phyloP scores from a whole-genome alignment of 140 eudicot genomes.

The Artemisia princeps region DNA sequence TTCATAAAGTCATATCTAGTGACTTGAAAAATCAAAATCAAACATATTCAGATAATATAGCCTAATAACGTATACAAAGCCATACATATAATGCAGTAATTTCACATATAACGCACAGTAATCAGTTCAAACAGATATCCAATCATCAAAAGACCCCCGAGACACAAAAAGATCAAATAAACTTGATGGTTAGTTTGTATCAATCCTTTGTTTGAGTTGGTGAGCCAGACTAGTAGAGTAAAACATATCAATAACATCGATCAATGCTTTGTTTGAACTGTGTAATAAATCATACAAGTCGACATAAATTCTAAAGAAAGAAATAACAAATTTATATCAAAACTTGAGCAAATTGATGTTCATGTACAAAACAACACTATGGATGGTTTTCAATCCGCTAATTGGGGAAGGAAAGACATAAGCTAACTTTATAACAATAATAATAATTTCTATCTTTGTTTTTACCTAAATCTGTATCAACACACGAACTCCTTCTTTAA shows the following conservation, averaged over 20 bases:
- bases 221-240: constrained; percentile 8
- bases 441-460: constrained; percentile 19
- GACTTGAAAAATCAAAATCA: too few relatives aligned
- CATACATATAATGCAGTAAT: too few relatives aligned
- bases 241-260: constrained; percentile 15
- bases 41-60: too few relatives aligned
- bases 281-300: neutral
- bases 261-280: neutral
- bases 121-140: neutral
- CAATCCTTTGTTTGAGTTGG: neutral
- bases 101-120: neutral
- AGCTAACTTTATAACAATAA: constrained; percentile 21
- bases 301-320: neutral
- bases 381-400: constrained; percentile 29
- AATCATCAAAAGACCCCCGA: neutral
- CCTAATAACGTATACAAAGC: too few relatives aligned
- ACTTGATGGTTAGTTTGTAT: too few relatives aligned
- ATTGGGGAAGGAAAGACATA: constrained; percentile 28
- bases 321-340: constrained; percentile 32
- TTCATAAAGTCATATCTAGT: too few relatives aligned
- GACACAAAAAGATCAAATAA: neutral
- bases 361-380: constrained; percentile 30
- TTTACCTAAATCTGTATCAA: constrained; percentile 26
- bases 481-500: constrained; percentile 25
- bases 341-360: constrained; percentile 25